phyloP scores from a whole-genome alignment of 176 grass and related monocot genomes.

The Cenchrus americanus region DNA sequence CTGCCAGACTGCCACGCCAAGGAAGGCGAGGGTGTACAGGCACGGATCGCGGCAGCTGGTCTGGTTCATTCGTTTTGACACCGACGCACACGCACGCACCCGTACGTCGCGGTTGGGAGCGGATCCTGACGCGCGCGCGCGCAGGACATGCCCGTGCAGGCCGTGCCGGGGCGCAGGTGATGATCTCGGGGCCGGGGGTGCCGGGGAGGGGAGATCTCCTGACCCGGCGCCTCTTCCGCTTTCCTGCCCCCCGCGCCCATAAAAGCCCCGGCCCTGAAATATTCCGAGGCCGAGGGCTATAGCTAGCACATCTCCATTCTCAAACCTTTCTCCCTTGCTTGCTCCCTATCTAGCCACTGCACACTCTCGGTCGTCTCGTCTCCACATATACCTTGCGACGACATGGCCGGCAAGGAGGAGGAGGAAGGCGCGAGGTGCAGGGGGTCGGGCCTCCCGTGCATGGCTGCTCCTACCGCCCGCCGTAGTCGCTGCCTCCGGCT shows the following conservation, averaged over 20 bases:
- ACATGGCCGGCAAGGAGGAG: not conserved
- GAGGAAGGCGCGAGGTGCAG: slow-evolving; percentile 16
- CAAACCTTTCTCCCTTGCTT: not conserved
- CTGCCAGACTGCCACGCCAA: slow-evolving; percentile 39
- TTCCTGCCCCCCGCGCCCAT: slow-evolving; percentile 27
- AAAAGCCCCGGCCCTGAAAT: slow-evolving; percentile 38
- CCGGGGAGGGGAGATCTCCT: not conserved
- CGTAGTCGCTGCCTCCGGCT: not conserved
- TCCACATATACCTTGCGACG: not conserved
- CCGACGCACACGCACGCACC: not conserved
- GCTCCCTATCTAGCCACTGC: not conserved
- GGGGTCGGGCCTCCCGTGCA: not conserved
- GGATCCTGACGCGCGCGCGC: not conserved
- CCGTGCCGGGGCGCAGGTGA: not conserved
- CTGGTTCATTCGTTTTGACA: not conserved
- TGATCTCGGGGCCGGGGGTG: not conserved
- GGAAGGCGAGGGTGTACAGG: not conserved
- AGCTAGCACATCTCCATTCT: not conserved
- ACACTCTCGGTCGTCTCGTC: not conserved
- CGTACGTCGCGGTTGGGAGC: slow-evolving; percentile 1
- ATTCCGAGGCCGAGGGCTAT: slow-evolving; percentile 36
- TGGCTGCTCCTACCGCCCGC: not conserved
- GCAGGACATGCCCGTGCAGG: slow-evolving; percentile 33
- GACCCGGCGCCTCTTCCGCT: slow-evolving; percentile 45
- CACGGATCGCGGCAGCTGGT: slow-evolving; percentile 25